These are phyloP conservation scores for Dipodascus geniculatus DNA, from an alignment of 805 yeast genomes.

Conservation along the genomic window DNA sequence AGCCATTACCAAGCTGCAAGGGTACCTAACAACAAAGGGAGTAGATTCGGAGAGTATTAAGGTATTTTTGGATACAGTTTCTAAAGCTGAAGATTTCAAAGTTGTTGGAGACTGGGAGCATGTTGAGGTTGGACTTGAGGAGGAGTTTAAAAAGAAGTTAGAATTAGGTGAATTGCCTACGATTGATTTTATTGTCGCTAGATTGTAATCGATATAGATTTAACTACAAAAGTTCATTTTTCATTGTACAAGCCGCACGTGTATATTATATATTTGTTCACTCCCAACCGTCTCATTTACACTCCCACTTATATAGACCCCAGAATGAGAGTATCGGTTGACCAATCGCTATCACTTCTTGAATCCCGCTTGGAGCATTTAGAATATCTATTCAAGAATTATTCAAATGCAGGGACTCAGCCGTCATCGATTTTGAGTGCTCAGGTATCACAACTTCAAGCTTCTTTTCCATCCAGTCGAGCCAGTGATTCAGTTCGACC, in stretches of 20 bases:
- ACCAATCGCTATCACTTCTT: not conserved
- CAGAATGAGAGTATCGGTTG: not conserved
- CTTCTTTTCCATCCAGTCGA: conserved; percentile 5
- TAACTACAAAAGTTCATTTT: too few relatives aligned
- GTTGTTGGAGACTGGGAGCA: not conserved
- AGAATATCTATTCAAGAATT: not conserved
- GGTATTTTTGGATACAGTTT: not conserved
- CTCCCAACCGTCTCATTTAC: too few relatives aligned
- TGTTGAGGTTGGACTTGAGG: not conserved
- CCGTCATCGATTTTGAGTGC: not conserved
- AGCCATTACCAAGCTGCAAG: not conserved
- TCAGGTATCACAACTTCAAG: not conserved
- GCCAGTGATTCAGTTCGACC: conserved; percentile 3
- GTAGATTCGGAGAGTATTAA: not conserved
- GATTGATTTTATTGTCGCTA: not conserved
- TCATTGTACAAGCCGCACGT: too few relatives aligned
- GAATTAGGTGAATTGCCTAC: not conserved
- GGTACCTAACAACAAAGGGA: not conserved
- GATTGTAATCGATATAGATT: too few relatives aligned
- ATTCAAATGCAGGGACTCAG: not conserved
- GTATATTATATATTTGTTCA: too few relatives aligned
- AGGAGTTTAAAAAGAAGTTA: not conserved
- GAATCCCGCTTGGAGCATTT: not conserved
- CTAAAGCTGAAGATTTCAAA: not conserved
- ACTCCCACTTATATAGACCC: not conserved